A percentile compares a stretch with the other conserved stretches of the same genome.
These are phyloP conservation scores for Triglochin maritima DNA, from an alignment of 106 monocot species.

Conservation along the genomic window DNA sequence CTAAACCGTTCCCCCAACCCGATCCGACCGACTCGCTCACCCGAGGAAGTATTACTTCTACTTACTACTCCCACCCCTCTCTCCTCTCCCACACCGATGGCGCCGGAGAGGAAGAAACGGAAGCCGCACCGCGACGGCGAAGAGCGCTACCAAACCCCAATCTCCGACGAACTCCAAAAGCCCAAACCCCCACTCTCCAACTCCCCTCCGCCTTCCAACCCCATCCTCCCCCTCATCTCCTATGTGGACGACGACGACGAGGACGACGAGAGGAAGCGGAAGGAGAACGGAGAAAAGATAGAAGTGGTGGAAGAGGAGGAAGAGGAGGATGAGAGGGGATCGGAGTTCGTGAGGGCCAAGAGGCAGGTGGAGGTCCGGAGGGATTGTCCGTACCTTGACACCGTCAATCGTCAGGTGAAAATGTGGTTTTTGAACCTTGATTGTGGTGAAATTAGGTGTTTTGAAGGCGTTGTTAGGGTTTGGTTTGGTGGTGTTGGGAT, in stretches of 20 bases:
- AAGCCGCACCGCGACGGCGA: too few relatives aligned
- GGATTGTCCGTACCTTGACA: slow-evolving; percentile 95
- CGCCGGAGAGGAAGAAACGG: too few relatives aligned
- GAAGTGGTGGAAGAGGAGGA: slow-evolving; percentile 24
- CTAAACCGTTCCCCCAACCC: too few relatives aligned
- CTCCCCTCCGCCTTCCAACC: not conserved
- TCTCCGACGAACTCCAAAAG: too few relatives aligned
- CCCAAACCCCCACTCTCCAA: too few relatives aligned
- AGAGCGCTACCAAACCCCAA: too few relatives aligned
- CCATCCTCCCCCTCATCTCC: slow-evolving; percentile 13
- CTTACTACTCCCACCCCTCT: too few relatives aligned
- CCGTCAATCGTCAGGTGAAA: slow-evolving; percentile 87
- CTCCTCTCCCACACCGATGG: too few relatives aligned
- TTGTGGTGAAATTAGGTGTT: not conserved
- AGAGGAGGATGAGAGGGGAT: not conserved
- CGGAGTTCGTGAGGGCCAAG: slow-evolving; percentile 13
- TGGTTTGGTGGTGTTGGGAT: too few relatives aligned
- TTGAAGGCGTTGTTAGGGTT: too few relatives aligned
- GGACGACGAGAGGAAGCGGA: not conserved
- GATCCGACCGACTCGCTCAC: too few relatives aligned
- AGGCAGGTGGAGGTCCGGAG: slow-evolving; percentile 68
- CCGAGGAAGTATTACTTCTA: too few relatives aligned
- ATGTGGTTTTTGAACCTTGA: not conserved
- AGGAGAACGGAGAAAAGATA: not conserved
- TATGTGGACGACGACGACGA: slow-evolving; percentile 11